Evolutionary conservation across 768 basidiomycete genomes (phyloP), one percentile per base, ranked within the genome.

Genomic region (Chiua virens): DNA sequence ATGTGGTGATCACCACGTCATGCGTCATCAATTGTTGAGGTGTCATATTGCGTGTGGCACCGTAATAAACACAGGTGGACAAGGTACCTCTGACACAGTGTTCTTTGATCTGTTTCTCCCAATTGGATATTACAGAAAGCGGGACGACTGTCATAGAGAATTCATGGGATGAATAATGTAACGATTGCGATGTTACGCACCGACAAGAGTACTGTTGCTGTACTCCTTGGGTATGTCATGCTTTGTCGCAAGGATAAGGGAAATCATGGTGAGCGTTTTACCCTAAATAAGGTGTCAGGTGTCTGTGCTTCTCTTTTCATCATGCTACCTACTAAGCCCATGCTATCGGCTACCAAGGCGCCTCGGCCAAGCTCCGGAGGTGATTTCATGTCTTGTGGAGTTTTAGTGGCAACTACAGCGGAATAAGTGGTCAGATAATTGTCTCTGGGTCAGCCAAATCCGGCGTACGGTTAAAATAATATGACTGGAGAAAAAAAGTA

Each of bases 241-340:
- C 63, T 85, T 87, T 3, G 93, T 94, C 2, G 89, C 83, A 23
- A 94, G 68, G 36, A 93, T 78, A 15, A 97, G 75, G 6, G 92
- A 77, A 36, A 97, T 72, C 80, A 93, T 92, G 0, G 90, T 92
- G 37, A 97, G 73, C 0, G 95, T 97, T 76, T 96, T 97, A 0
- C 94, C 94, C 86, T 87, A 53, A 8, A 37, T 41, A 52, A n/a
- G 1, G 52, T 23, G 17, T 59, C 40, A 62, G 21, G 39, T 37
- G 22, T 42, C 37, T 25, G 42, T 21, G 34, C 34, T 20, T 47
- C 25, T 15, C 7, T 30, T 15, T 34, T 11, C 20, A 21, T 21
- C 7, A 2, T 7, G 22, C 32, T 14, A 49, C 57, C 45, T 60
- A 82, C 81, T 49, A 81, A 59, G 48, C 85, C 93, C 94, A 97